Evolutionary conservation across 805 yeast genomes (phyloP), one percentile per base, ranked within the genome.

Genomic region (Ogataea kodamae): DNA sequence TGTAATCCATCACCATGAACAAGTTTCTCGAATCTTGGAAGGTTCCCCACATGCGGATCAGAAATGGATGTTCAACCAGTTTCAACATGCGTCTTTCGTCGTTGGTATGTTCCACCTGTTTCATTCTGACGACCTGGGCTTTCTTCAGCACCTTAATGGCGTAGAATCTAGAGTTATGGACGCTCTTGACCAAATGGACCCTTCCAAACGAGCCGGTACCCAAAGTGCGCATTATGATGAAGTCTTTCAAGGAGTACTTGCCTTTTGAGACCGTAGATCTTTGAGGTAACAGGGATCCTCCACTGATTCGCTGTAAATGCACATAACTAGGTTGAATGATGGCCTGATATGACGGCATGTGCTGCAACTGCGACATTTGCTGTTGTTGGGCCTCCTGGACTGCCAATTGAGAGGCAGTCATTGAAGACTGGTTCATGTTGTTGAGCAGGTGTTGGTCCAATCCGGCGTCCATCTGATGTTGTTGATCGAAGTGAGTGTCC

Each of bases 21-120:
- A 75, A 57, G 48, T 72, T 72, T 41, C 65, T 67, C 27, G 74
- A 62, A 50, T 75, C 81, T 52, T 74, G 80, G 50, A 68, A 75
- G 4, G 80, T 75, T 9, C 81, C 81, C 81, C 81, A 75, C 79
- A 75, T 74, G 36, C 80, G 54, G 43, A 74, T 75, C 43, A 75
- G 61, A 42, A 74, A 75, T 8, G 81, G 81, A 47, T 75, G 81
- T 44, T 74, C 76, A 16, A 74, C 78, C 38, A 74, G 59, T 46
- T 68, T 72, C 32, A 75, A 59, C 76, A 75, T 74, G 45, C 79
- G 59, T 37, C 81, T 58, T 56, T 75, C 81, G 50, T 75, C 81
- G 48, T 75, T 75, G 17, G 81, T 74, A 54, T 75, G 81, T 50
- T 75, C 81, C 18, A 75, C 78, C 54, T 75, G 81, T 51, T 75